Base-by-base conservation (phyloP, 1,139 yeast species). In the Eremothecium sinecaudum region DNA sequence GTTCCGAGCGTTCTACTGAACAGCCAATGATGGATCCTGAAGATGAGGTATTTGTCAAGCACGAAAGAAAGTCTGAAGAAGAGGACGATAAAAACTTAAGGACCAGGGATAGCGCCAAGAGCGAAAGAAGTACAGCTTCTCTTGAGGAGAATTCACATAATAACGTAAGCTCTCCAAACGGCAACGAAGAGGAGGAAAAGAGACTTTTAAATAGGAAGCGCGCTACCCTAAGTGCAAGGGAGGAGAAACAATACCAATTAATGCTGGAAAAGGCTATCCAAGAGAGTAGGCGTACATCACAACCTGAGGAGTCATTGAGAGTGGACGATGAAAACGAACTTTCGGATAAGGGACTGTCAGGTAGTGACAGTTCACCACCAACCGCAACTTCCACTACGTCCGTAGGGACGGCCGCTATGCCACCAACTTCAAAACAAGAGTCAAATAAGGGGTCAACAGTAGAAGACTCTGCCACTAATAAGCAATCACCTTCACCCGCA, bases 171-270 rank as follows among this genome's bases (percentile, higher is more conserved):
- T 9, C 25, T 7, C 7, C 9, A 7, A 8, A 12, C 11, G 11
- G 25, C 11, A 8, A 23, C 14, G 30, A 27, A 18, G n/a, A 30
- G 10, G 37, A 31, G 16, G 25, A 26, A 10, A 37, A 38, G 26
- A 27, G 35, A n/a, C 24, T 34, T n/a, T 18, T 33, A 11, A 38
- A 38, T 27, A 34, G 45, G 18, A 41, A 39, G 11, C 41, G 62
- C 18, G 55, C 57, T 1, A 56, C 61, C 2, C 44, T 45, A 13
- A 50, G 50, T 28, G 52, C 60, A 1, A 51, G 58, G 37, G 62
- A 59, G 33, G 64, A 57, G 31, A 51, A 58, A 8, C 56, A 59
- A 15, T 56, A 58, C 30, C 61, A 56, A 36, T 52, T 56, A 3
- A 44, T 59, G 47, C 46, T 56, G 7, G 58, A 58, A 32, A 46